Percentiles rank a stretch among this genome's conserved stretches.
These are phyloP conservation scores for Euclidium syriacum DNA, from an alignment of 345 rosid species.

Conservation along the genomic window DNA sequence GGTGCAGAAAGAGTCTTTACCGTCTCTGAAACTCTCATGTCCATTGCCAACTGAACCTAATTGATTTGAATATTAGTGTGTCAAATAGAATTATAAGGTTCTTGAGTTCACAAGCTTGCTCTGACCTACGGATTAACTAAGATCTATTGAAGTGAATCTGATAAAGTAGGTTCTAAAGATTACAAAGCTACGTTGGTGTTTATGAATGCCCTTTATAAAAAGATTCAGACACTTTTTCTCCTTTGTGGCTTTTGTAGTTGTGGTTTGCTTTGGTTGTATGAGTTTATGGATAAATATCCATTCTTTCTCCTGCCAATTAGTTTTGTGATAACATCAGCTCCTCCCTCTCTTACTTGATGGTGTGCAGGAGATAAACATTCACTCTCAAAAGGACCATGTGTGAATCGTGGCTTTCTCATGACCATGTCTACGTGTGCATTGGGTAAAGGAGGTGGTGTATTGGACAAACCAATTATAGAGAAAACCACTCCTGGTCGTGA, in stretches of 20 bases:
- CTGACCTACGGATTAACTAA: background rate
- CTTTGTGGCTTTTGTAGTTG: constrained; percentile 1
- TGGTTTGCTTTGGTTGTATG: constrained; percentile 1
- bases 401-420: constrained; percentile 48
- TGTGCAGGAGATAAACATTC: constrained; percentile 47
- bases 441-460: constrained; percentile 69
- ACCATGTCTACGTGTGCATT: constrained; percentile 39
- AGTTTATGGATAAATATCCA: background rate
- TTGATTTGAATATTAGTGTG: background rate
- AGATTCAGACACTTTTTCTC: background rate
- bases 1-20: too few species aligned
- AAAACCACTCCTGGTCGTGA: constrained; percentile 69
- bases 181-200: background rate
- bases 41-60: background rate
- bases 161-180: background rate
- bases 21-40: background rate
- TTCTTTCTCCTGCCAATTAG: background rate
- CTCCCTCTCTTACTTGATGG: background rate
- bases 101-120: background rate
- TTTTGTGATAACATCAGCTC: background rate
- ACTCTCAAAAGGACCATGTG: constrained; percentile 46
- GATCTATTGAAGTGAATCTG: background rate
- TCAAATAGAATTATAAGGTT: background rate
- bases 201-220: background rate
- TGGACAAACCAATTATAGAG: constrained; percentile 70